Evolutionary conservation across 2,329 filamentous ascomycete genomes (phyloP).

Genomic region (Pseudocercospora pini-densiflorae): DNA sequence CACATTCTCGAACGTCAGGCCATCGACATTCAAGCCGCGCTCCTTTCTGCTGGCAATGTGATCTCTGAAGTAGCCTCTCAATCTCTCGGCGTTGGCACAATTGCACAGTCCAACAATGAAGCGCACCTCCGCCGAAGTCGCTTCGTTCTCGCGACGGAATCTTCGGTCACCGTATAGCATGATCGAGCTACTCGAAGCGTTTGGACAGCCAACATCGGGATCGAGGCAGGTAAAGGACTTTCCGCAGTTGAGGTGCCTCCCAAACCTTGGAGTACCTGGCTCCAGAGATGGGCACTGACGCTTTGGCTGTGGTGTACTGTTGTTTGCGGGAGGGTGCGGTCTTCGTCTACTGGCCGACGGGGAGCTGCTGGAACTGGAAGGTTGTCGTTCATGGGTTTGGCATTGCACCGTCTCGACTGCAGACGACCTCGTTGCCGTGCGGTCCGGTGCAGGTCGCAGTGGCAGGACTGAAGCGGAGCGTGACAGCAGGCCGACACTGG

Average conservation of each 20-base stretch:
- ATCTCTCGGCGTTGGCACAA: conserved; percentile 9
- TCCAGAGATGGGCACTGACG: background rate
- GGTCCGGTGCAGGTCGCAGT: too few species aligned
- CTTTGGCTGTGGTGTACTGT: background rate
- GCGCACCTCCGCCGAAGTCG: conserved; percentile 2
- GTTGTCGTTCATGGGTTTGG: too few species aligned
- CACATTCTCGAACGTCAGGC: background rate
- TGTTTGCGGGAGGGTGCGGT: too few species aligned
- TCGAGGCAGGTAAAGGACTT: background rate
- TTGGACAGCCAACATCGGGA: background rate
- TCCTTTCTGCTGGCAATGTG: background rate
- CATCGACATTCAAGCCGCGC: background rate
- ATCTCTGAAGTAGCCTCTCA: background rate
- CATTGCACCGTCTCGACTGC: too few species aligned
- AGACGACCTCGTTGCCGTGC: too few species aligned
- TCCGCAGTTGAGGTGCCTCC: background rate
- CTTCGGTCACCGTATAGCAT: background rate
- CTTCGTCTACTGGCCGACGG: too few species aligned
- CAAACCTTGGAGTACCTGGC: background rate
- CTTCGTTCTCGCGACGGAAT: background rate
- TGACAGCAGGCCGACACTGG: too few species aligned
- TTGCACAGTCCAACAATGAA: conserved; percentile 13
- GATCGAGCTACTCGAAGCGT: background rate
- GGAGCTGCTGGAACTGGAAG: too few species aligned
- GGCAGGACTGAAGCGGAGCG: too few species aligned